Percentiles rank a stretch among this genome's conserved stretches.
These are phyloP conservation scores for Exophiala xenobiotica DNA, from an alignment of 2,329 filamentous ascomycete genomes.

Conservation along the genomic window DNA sequence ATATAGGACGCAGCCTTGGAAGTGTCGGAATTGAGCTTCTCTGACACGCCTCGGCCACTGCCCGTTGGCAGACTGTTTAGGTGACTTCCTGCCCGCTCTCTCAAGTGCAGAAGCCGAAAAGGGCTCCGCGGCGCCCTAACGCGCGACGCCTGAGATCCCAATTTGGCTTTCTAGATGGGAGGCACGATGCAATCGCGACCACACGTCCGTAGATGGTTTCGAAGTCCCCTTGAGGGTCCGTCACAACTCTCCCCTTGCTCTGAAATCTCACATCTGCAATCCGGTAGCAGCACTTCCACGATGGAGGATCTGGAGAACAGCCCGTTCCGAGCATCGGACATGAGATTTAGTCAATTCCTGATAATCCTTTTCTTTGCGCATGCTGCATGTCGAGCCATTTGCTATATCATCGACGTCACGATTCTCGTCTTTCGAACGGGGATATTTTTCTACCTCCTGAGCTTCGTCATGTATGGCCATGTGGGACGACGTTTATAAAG, in stretches of 20 bases:
- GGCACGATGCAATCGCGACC: background rate
- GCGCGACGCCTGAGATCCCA: conserved; percentile 2
- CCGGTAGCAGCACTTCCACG: background rate
- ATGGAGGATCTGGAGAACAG: background rate
- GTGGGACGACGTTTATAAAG: background rate
- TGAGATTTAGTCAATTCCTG: background rate
- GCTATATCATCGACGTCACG: background rate
- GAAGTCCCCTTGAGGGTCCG: background rate
- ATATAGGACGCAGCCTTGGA: conserved; percentile 7
- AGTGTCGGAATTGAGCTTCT: conserved; percentile 3
- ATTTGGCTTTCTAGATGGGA: background rate
- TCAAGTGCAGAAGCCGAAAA: conserved; percentile 4
- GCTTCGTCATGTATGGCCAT: background rate
- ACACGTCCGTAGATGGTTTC: background rate
- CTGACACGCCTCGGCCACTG: background rate
- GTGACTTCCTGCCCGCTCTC: background rate
- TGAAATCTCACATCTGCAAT: background rate
- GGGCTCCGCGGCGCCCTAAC: background rate
- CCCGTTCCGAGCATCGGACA: background rate
- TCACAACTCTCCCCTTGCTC: background rate
- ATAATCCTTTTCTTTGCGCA: background rate
- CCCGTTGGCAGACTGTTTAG: background rate
- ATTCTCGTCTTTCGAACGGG: background rate
- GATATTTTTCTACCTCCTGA: background rate
- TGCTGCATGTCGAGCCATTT: background rate